These are phyloP conservation scores for Phytophthora brassicae DNA, from an alignment of 352 stramenopile genomes.

Conservation along the genomic window DNA sequence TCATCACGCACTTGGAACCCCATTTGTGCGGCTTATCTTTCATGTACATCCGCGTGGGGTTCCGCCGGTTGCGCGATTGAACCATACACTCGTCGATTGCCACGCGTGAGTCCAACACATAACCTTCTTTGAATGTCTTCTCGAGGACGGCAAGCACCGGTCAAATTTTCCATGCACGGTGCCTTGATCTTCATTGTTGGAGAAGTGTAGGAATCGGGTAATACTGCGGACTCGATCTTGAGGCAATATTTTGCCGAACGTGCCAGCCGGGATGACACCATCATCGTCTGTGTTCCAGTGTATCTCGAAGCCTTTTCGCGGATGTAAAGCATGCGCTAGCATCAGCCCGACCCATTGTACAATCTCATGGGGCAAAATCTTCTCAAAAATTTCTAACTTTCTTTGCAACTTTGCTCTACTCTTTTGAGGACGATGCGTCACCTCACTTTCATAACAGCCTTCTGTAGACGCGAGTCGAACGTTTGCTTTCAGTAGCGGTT, in stretches of 20 bases:
- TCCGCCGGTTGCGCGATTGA: constrained; percentile 3
- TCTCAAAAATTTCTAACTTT: neutral
- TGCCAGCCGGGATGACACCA: neutral
- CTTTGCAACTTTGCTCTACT: neutral
- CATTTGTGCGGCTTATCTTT: too few species aligned
- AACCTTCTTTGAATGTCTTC: constrained; percentile 10
- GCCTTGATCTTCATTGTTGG: neutral
- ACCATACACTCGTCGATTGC: constrained; percentile 20
- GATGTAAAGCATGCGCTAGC: neutral
- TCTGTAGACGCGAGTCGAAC: neutral
- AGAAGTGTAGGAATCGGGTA: constrained; percentile 14
- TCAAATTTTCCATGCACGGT: constrained; percentile 14
- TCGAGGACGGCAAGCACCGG: neutral
- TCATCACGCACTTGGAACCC: constrained; percentile 15
- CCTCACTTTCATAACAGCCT: neutral
- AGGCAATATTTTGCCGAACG: neutral
- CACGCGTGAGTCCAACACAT: neutral
- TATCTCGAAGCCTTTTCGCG: constrained; percentile 6
- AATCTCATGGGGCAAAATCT: constrained; percentile 2
- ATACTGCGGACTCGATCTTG: constrained; percentile 1
- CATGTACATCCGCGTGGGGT: neutral
- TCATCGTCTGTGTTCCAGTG: neutral
- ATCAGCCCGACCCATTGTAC: constrained; percentile 9
- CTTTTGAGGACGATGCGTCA: neutral
- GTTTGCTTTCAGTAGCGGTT: constrained; percentile 7